Percentiles rank a stretch among this genome's conserved stretches.
Evolutionary conservation across 2,329 filamentous ascomycete genomes (phyloP).

Genomic region (Neopestalotiopsis sp.): DNA sequence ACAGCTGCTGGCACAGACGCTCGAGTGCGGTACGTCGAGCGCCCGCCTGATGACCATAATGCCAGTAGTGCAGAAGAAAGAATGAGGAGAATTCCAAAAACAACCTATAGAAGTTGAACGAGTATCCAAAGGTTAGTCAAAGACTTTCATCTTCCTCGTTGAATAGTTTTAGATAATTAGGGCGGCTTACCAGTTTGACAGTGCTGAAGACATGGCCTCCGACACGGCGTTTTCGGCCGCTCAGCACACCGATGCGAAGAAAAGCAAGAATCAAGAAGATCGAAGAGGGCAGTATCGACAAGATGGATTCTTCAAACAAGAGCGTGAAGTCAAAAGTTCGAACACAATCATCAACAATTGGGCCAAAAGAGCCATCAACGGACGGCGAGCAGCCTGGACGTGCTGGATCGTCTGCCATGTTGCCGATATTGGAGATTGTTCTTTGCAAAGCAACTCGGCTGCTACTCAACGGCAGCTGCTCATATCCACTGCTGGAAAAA

Average conservation of each 20-base stretch:
- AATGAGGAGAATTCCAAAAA: slow-evolving; percentile 9
- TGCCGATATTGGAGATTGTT: neutral
- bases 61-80: slow-evolving; percentile 10
- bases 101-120: neutral
- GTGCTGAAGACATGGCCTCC: neutral
- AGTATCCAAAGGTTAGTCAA: neutral
- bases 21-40: slow-evolving; percentile 12
- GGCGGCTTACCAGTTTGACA: slow-evolving; percentile 15
- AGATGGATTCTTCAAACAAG: slow-evolving; percentile 33
- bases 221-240: slow-evolving; percentile 8
- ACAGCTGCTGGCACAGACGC: slow-evolving; percentile 23
- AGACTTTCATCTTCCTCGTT: neutral
- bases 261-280: slow-evolving; percentile 26
- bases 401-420: neutral
- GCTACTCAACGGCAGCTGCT: neutral
- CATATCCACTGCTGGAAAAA: neutral
- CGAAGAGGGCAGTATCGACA: slow-evolving; percentile 31
- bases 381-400: slow-evolving; percentile 3
- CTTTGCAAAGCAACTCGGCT: neutral
- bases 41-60: slow-evolving; percentile 14
- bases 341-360: slow-evolving; percentile 16
- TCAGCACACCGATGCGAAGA: slow-evolving; percentile 18
- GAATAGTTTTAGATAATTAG: neutral
- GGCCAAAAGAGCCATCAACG: slow-evolving; percentile 18
- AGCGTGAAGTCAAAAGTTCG: slow-evolving; percentile 33